These are phyloP conservation scores for Eucalyptus rudis DNA, from an alignment of 345 rosid genomes.

Conservation along the genomic window DNA sequence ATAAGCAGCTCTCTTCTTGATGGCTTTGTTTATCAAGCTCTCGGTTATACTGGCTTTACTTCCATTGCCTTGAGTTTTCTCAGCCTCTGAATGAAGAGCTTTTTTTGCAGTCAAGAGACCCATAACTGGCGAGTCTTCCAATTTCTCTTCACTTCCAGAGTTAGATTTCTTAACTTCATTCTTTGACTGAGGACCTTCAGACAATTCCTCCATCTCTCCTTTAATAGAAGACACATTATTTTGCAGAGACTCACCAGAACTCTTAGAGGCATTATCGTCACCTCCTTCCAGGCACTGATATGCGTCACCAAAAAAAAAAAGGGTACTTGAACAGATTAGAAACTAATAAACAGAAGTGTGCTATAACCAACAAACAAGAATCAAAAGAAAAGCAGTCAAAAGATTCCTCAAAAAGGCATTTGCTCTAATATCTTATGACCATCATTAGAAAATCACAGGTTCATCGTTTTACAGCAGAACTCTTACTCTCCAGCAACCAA, in stretches of 20 bases:
- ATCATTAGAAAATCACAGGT: background rate
- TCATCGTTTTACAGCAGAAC: background rate
- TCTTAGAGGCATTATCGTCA: slow-evolving; percentile 31
- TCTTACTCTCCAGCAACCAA: background rate
- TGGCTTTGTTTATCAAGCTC: slow-evolving; percentile 38
- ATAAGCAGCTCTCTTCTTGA: slow-evolving; percentile 47
- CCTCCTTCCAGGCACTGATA: slow-evolving; percentile 37
- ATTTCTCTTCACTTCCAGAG: slow-evolving; percentile 42
- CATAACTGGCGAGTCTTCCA: slow-evolving; percentile 72
- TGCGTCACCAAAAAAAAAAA: background rate
- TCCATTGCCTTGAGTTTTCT: slow-evolving; percentile 13
- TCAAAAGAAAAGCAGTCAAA: background rate
- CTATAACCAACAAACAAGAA: background rate
- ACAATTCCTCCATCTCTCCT: slow-evolving; percentile 16
- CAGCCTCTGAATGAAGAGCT: slow-evolving; percentile 13
- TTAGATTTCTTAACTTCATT: slow-evolving; percentile 18
- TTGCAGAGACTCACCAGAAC: slow-evolving; percentile 17
- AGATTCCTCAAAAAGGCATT: background rate
- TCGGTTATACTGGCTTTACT: slow-evolving; percentile 26
- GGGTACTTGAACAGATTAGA: background rate
- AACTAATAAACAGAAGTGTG: background rate
- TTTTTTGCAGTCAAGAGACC: slow-evolving; percentile 40
- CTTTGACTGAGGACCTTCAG: slow-evolving; percentile 22
- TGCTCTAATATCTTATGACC: background rate
- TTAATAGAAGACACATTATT: slow-evolving; percentile 10